Evolutionary conservation across 2,329 filamentous ascomycete species (phyloP).

Genomic region (Arthroderma sp.): DNA sequence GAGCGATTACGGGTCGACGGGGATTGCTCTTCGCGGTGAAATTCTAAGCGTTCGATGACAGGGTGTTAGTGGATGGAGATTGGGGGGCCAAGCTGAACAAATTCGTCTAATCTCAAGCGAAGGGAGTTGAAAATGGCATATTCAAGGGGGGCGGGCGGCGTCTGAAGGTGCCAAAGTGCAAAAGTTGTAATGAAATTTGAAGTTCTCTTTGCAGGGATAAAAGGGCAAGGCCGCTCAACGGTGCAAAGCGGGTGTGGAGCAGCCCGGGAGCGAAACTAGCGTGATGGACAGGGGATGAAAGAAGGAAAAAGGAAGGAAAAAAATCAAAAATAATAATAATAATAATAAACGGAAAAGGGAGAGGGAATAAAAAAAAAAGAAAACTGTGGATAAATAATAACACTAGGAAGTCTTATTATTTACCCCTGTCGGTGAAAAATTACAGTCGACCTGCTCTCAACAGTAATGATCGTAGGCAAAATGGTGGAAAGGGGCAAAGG

Average conservation of each 20-base stretch:
- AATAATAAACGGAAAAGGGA: background rate
- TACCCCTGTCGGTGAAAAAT: background rate
- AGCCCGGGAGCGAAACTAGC: conserved; percentile 5
- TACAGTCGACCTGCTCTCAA: background rate
- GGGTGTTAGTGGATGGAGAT: too few species aligned
- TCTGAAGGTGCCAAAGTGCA: background rate
- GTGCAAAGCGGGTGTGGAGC: conserved; percentile 5
- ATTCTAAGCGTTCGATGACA: too few species aligned
- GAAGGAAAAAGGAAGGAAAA: conserved; percentile 1
- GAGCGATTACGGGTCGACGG: conserved; percentile 39
- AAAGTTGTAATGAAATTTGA: too few species aligned
- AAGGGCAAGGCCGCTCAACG: background rate
- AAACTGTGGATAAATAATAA: too few species aligned
- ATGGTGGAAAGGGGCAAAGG: background rate
- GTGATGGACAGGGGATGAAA: conserved; percentile 3
- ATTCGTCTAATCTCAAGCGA: conserved; percentile 7
- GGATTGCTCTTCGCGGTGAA: too few species aligned
- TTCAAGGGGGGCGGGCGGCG: conserved; percentile 7
- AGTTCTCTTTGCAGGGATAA: too few species aligned
- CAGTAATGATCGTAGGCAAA: background rate
- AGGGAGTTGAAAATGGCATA: conserved; percentile 24
- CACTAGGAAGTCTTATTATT: too few species aligned
- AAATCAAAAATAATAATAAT: conserved; percentile 1
- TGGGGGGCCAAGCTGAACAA: too few species aligned
- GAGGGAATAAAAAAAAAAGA: background rate